Conservation (phyloP, 192 early-diverging fungal genomes). For the Linnemannia elongata region DNA sequence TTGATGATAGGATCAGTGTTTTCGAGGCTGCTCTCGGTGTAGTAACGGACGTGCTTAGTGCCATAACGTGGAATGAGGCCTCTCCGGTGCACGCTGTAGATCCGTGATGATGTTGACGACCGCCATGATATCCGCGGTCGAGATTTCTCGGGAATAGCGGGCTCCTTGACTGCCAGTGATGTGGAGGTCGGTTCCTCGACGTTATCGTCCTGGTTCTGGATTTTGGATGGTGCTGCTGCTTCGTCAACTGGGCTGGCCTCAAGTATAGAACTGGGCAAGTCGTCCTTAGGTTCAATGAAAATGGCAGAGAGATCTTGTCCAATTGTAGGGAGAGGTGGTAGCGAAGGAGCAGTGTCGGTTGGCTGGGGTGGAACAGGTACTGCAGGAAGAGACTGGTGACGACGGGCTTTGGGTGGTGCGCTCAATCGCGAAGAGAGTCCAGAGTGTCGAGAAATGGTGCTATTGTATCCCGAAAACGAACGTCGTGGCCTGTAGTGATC, state of each 20-base stretch:
- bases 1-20: neutral
- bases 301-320: constrained; percentile 11
- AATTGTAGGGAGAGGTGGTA: neutral
- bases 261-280: neutral
- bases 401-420: constrained; percentile 11
- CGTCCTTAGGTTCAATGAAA: constrained; percentile 7
- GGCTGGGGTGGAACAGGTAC: neutral
- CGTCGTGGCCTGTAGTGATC: constrained; percentile 17
- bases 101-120: neutral
- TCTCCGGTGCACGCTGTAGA: constrained; percentile 10
- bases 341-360: neutral
- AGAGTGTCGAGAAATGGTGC: constrained; percentile 42
- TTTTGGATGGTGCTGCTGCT: neutral
- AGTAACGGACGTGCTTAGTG: constrained; percentile 3
- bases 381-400: constrained; percentile 14
- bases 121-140: neutral
- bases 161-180: neutral
- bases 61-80: constrained; percentile 38
- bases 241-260: neutral
- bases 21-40: neutral
- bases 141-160: neutral
- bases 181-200: neutral
- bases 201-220: neutral
- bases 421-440: constrained; percentile 17
- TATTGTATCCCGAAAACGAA: constrained; percentile 40